Evolutionary conservation across 345 rosid genomes (phyloP).

Genomic region (Erodium maritimum): DNA sequence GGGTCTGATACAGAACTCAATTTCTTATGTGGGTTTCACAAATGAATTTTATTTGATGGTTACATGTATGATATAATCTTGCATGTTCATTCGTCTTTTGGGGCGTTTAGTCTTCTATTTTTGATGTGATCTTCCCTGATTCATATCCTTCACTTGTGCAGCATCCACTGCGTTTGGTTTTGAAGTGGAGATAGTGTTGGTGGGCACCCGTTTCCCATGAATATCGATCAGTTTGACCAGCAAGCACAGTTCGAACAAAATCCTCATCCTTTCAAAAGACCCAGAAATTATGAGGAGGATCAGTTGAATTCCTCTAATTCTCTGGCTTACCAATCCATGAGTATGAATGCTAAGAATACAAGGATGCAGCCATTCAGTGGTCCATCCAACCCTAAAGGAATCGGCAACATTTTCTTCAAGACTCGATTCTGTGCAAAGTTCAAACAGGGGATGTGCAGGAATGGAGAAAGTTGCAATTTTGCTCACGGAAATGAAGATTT

Average conservation of each 20-base stretch:
- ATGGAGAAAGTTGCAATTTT: constrained; percentile 88
- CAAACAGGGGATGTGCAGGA: constrained; percentile 52
- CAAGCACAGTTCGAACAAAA: constrained; percentile 32
- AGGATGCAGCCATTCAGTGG: constrained; percentile 13
- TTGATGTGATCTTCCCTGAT: too few species aligned
- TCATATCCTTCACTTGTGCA: too few species aligned
- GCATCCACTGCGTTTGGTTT: too few species aligned
- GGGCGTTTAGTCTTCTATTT: too few species aligned
- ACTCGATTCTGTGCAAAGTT: constrained; percentile 79
- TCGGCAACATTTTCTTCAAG: constrained; percentile 73
- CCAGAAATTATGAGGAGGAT: constrained; percentile 50
- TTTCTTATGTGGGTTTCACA: too few species aligned
- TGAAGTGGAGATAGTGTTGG: too few species aligned
- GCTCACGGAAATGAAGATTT: constrained; percentile 86
- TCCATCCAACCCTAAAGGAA: constrained; percentile 40
- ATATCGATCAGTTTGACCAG: constrained; percentile 32
- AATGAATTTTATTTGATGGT: too few species aligned
- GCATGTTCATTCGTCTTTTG: too few species aligned
- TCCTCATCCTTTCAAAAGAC: constrained; percentile 51
- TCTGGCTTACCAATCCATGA: too few species aligned
- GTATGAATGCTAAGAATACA: too few species aligned
- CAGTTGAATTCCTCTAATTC: constrained; percentile 12
- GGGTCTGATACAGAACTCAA: too few species aligned
- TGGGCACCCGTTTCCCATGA: constrained; percentile 22
- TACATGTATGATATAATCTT: too few species aligned